These are phyloP conservation scores for Gossypium thurberi DNA, from an alignment of 345 rosid genomes.

Conservation along the genomic window DNA sequence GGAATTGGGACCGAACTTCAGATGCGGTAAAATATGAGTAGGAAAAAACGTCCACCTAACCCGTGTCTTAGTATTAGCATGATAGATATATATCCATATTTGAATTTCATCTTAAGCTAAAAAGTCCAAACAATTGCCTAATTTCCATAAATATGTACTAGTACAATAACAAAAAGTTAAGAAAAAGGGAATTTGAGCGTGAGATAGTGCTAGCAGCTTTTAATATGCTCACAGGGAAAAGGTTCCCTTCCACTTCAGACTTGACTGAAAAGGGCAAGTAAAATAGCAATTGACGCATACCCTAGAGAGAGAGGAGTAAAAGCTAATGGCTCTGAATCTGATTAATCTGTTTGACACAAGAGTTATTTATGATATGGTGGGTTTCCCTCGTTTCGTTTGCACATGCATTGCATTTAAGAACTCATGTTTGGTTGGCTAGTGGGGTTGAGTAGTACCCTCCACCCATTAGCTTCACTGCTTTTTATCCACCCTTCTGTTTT, in stretches of 20 bases:
- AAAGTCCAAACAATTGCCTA: not conserved
- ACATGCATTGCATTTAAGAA: constrained; percentile 39
- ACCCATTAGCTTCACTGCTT: constrained; percentile 2
- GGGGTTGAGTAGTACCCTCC: constrained; percentile 15
- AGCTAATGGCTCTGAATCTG: constrained; percentile 9
- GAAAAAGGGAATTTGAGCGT: constrained; percentile 10
- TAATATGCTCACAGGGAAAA: constrained; percentile 27
- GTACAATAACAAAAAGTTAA: constrained; percentile 9
- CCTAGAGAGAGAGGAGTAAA: not conserved
- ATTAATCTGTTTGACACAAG: not conserved
- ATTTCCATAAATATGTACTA: not conserved
- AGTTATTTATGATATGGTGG: constrained; percentile 5
- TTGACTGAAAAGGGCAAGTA: not conserved
- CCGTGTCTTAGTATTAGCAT: not conserved
- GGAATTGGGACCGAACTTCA: not conserved
- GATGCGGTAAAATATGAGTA: not conserved
- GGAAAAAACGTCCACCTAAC: not conserved
- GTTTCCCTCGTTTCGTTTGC: constrained; percentile 29
- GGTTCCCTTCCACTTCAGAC: constrained; percentile 16
- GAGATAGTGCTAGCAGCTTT: constrained; percentile 29
- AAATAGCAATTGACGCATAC: not conserved
- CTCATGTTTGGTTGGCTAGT: constrained; percentile 3
- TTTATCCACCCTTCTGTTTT: not conserved
- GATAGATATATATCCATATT: too few species aligned
- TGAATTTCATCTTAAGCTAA: too few species aligned